These are phyloP conservation scores for Phoma sp. DNA, from an alignment of 2,329 filamentous ascomycete genomes.

Conservation along the genomic window DNA sequence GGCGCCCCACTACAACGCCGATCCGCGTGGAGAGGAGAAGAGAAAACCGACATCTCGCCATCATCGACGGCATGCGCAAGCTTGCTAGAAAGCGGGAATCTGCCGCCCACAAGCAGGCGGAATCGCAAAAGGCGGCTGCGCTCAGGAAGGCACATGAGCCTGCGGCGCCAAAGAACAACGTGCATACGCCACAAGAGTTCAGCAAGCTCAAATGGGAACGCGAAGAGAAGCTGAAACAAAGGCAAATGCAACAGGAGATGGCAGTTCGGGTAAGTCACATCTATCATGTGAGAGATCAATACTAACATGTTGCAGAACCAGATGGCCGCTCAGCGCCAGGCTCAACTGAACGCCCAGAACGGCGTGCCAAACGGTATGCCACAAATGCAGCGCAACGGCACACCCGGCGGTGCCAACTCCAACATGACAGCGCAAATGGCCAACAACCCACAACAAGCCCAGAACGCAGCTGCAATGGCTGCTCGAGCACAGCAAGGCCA, in stretches of 20 bases:
- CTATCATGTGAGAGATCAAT: neutral
- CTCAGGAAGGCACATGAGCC: slow-evolving; percentile 81
- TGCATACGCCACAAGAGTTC: slow-evolving; percentile 86
- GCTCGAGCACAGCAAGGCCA: slow-evolving; percentile 43
- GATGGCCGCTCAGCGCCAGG: slow-evolving; percentile 45
- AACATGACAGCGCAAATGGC: slow-evolving; percentile 40
- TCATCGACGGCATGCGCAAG: slow-evolving; percentile 95
- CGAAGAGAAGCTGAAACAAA: slow-evolving; percentile 68
- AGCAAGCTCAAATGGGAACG: slow-evolving; percentile 87
- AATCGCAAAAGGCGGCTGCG: slow-evolving; percentile 71
- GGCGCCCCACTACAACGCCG: slow-evolving; percentile 73
- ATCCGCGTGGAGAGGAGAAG: slow-evolving; percentile 85
- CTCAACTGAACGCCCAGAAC: slow-evolving; percentile 47
- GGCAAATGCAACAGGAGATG: slow-evolving; percentile 64
- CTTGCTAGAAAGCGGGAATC: slow-evolving; percentile 93
- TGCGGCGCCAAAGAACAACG: slow-evolving; percentile 62
- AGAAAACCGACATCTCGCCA: slow-evolving; percentile 82
- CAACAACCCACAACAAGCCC: slow-evolving; percentile 38
- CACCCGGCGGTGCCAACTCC: slow-evolving; percentile 40
- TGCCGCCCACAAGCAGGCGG: slow-evolving; percentile 83
- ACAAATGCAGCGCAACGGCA: slow-evolving; percentile 52
- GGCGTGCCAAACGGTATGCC: slow-evolving; percentile 45
- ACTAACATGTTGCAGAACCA: slow-evolving; percentile 40
- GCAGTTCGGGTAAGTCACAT: slow-evolving; percentile 51
- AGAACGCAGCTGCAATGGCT: slow-evolving; percentile 41